Percentiles rank a stretch among this genome's conserved stretches.
Evolutionary conservation across 2,329 filamentous ascomycete genomes (phyloP).

Genomic region (Pyrenophora seminiperda): DNA sequence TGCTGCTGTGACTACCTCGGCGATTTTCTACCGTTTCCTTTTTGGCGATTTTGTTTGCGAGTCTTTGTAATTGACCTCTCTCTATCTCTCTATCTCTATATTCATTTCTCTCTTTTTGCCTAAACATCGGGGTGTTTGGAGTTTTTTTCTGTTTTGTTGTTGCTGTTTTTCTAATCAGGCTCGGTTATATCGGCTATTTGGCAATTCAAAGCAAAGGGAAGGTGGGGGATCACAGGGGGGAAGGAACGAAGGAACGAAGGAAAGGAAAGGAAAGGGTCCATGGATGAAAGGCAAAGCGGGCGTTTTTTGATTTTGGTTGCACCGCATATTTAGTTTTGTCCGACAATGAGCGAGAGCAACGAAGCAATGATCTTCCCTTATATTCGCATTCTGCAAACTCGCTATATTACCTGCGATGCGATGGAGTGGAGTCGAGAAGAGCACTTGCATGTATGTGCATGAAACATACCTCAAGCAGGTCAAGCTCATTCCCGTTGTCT

Average conservation of each 20-base stretch:
- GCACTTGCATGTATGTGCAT: too few relatives aligned
- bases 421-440: not conserved
- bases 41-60: not conserved
- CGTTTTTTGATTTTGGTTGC: constrained; percentile 3
- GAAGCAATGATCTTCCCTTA: not conserved
- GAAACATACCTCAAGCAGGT: too few relatives aligned
- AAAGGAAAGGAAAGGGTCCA: too few relatives aligned
- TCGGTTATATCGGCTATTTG: constrained; percentile 8
- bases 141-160: not conserved
- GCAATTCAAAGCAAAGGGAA: not conserved
- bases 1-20: not conserved
- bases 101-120: not conserved
- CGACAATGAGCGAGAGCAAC: not conserved
- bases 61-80: not conserved
- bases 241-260: too few relatives aligned
- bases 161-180: not conserved
- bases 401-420: too few relatives aligned
- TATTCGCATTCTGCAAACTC: constrained; percentile 2
- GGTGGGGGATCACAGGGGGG: too few relatives aligned
- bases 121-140: not conserved
- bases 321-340: constrained; percentile 7
- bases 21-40: not conserved
- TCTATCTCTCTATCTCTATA: too few relatives aligned
- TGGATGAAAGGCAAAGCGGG: constrained; percentile 2
- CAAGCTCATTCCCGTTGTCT: too few relatives aligned